Evolutionary conservation across 257 asterid species (phyloP), one percentile per base, ranked within the genome.

Genomic region (Orobanche coerulescens): DNA sequence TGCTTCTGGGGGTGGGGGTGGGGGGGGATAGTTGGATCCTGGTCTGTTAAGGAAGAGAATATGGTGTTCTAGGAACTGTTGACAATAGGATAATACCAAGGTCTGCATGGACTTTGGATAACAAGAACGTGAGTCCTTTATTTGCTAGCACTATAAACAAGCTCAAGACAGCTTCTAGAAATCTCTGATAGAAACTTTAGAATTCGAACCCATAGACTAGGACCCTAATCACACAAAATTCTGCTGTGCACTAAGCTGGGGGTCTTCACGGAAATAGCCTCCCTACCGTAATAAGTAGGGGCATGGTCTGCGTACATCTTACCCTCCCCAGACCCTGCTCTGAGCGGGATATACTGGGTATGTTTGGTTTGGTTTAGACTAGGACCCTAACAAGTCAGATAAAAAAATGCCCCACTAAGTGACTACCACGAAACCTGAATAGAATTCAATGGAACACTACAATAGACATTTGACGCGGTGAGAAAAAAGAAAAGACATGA

Each of bases 91-190:
- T 49, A 50, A 28, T 49, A 68, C 28, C 28, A 31, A 52, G 63
- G 14, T 61, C 58, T 7, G 40, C 37, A 50, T 0, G 22, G 34
- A 66, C 56, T 20, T 22, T 18, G 68, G 50, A 33, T 26, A 47
- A 36, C 36, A 39, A 60, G 19, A 61, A 2, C 4, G 5, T 6
- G 33, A 13, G 14, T 51, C 26, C 14, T 34, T 9, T 22, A 47
- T 31, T 28, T 34, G 11, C 14, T 18, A 16, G 57, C 57, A 18
- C 39, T 5, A 30, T 23, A 53, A 40, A 65, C 31, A 14, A 65
- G 54, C 71, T 65, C 43, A 28, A 11, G 67, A 6, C 19, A 46
- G 26, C 67, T 44, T 15, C 43, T n/a, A 25, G 36, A 25, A 65
- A 28, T 39, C 19, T 50, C 33, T 1, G 19, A 18, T n/a, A 6